phyloP scores from a whole-genome alignment of 345 rosid species.

The Murraya paniculata region DNA sequence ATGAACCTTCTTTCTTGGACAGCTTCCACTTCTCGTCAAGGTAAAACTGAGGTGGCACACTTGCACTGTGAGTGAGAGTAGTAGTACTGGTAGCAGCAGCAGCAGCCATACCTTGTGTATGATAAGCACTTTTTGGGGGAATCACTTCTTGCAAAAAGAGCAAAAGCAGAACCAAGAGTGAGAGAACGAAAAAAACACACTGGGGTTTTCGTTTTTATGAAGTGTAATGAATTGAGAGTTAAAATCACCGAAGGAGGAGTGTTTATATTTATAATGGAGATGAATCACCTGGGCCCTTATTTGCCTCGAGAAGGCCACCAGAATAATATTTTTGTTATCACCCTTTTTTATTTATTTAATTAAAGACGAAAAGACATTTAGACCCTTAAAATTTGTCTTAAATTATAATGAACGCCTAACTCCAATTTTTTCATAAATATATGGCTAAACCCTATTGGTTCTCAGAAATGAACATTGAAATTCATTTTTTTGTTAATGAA shows the following conservation, averaged over 20 bases:
- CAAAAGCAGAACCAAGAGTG: not conserved
- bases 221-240: slow-evolving; percentile 20
- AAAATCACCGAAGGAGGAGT: not conserved
- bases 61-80: slow-evolving; percentile 24
- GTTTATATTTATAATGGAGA: slow-evolving; percentile 47
- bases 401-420: too few relatives aligned
- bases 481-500: too few relatives aligned
- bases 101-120: slow-evolving; percentile 36
- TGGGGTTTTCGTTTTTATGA: slow-evolving; percentile 3
- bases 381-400: not conserved
- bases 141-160: not conserved
- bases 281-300: slow-evolving; percentile 48
- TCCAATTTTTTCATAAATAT: too few relatives aligned
- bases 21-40: slow-evolving; percentile 64
- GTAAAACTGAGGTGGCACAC: slow-evolving; percentile 38
- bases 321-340: not conserved
- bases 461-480: too few relatives aligned
- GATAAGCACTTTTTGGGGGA: not conserved
- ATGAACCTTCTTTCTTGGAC: slow-evolving; percentile 55
- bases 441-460: too few relatives aligned
- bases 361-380: not conserved
- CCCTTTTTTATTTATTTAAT: too few relatives aligned
- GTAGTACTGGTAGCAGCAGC: not conserved
- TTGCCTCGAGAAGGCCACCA: slow-evolving; percentile 53
- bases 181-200: slow-evolving; percentile 5